Evolutionary conservation across 176 grass and related monocot species (phyloP), one percentile per base, ranked within the genome.

Genomic region (Oryza meridionalis): DNA sequence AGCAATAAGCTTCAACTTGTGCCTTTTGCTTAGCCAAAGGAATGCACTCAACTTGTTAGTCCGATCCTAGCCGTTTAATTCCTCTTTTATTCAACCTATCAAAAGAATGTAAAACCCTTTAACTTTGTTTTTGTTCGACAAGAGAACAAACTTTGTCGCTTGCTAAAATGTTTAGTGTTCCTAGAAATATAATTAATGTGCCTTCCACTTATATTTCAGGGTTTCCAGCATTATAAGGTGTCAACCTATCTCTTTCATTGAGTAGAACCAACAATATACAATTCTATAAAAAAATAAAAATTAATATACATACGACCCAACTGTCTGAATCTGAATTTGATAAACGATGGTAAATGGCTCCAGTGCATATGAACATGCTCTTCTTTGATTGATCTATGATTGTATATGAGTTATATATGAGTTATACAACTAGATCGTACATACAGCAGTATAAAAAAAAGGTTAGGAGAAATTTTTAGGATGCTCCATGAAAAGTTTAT

Each of bases 1-100:
- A 69, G 33, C 73, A 62, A 35, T 45, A 84, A 65, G 77, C 88
- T 65, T 67, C 84, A 64, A 44, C 33, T 77, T 40, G 71, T 32
- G 4, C 7, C 79, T 78, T 82, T 77, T 21, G 42, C 73, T 15
- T 16, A 31, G 53, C 59, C 53, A 51, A 75, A 35, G 63, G 11
- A 47, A 74, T 83, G 63, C 80, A 6, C 65, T 2, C 21, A 1
- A 6, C 65, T 2, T 14, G 2, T 72, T 62, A 21, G 53, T 22
- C 38, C 38, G 38, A 40, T 40, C 17, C 17, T 45, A 78, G 21
- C n/a, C 35, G 61, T 63, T 29, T 50, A 44, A 4, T 43, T 0
- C 13, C 31, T 8, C 7, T 42, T 13, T 62, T 32, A 35, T 71
- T 32, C 19, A 6, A 11, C 40, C 33, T 65, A 72, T 64, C 27